Evolutionary conservation across 805 yeast genomes (phyloP).

Genomic region (Ogataea corticis): DNA sequence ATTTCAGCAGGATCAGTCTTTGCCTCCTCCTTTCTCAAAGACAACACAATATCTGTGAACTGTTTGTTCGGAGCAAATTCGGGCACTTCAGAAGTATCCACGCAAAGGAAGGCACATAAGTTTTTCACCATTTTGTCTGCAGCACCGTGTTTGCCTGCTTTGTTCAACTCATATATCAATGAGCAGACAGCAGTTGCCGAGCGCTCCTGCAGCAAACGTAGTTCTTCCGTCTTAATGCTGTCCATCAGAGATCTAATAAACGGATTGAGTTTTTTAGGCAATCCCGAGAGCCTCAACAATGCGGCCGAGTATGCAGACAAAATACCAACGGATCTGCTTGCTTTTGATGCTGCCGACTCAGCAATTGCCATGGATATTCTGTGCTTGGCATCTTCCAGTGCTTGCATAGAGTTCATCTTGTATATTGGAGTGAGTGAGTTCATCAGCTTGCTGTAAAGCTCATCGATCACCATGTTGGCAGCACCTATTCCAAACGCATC

Average conservation of each 20-base stretch:
- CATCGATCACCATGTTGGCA: slow-evolving; percentile 68
- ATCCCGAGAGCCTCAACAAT: slow-evolving; percentile 54
- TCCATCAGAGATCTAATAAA: slow-evolving; percentile 90
- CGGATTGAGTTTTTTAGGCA: slow-evolving; percentile 90
- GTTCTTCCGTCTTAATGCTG: slow-evolving; percentile 76
- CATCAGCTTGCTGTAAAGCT: slow-evolving; percentile 64
- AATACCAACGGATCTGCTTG: slow-evolving; percentile 56
- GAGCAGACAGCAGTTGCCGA: slow-evolving; percentile 69
- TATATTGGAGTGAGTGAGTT: slow-evolving; percentile 64
- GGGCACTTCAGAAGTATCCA: slow-evolving; percentile 94
- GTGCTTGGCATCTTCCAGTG: slow-evolving; percentile 76
- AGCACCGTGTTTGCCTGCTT: slow-evolving; percentile 63
- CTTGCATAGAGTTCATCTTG: slow-evolving; percentile 67
- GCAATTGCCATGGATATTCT: slow-evolving; percentile 65
- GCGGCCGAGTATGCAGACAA: slow-evolving; percentile 80
- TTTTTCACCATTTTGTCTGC: slow-evolving; percentile 89
- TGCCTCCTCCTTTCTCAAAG: slow-evolving; percentile 78
- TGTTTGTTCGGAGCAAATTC: slow-evolving; percentile 71
- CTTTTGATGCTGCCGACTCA: slow-evolving; percentile 59
- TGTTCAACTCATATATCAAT: slow-evolving; percentile 60
- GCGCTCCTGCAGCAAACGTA: slow-evolving; percentile 62
- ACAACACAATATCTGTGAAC: slow-evolving; percentile 57
- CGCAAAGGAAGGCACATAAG: slow-evolving; percentile 89
- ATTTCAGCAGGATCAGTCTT: slow-evolving; percentile 60
- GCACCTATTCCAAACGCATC: slow-evolving; percentile 82